Evolutionary conservation across 1,284 basidiomycete genomes (phyloP).

Genomic region (Puccinia sorghi): DNA sequence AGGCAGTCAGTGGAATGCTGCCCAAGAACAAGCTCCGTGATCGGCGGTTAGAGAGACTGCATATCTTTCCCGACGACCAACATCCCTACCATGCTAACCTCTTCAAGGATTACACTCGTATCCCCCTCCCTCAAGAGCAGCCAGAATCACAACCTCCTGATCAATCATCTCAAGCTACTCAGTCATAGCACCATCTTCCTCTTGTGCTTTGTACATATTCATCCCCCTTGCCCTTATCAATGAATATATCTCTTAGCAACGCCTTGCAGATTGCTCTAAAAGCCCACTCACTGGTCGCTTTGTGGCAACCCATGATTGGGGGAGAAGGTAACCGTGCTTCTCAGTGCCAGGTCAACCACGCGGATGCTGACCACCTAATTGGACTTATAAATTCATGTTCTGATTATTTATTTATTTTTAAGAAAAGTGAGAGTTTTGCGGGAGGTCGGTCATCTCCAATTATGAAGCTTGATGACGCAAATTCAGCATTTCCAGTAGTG

Average conservation of each 20-base stretch:
- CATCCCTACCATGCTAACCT: slow-evolving; percentile 58
- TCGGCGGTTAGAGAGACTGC: slow-evolving; percentile 75
- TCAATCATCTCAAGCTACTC: not conserved
- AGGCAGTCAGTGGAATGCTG: slow-evolving; percentile 92
- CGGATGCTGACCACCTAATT: no score
- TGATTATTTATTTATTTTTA: no score
- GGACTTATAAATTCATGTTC: no score
- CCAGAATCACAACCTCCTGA: not conserved
- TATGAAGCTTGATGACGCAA: no score
- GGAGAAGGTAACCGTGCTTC: no score
- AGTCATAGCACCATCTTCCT: slow-evolving; percentile 2
- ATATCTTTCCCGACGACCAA: slow-evolving; percentile 70
- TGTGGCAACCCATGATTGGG: not conserved
- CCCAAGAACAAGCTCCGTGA: slow-evolving; percentile 93
- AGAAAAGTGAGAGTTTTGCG: no score
- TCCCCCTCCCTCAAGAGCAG: not conserved
- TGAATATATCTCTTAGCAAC: no score
- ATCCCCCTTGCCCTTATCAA: no score
- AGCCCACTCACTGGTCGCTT: not conserved
- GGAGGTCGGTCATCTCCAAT: no score
- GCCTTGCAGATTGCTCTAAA: no score
- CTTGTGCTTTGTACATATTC: not conserved
- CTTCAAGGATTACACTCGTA: slow-evolving; percentile 45
- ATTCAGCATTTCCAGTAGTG: no score
- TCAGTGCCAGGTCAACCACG: not conserved